Evolutionary conservation across 1,284 basidiomycete species (phyloP).

Genomic region (Malassezia obtusa): DNA sequence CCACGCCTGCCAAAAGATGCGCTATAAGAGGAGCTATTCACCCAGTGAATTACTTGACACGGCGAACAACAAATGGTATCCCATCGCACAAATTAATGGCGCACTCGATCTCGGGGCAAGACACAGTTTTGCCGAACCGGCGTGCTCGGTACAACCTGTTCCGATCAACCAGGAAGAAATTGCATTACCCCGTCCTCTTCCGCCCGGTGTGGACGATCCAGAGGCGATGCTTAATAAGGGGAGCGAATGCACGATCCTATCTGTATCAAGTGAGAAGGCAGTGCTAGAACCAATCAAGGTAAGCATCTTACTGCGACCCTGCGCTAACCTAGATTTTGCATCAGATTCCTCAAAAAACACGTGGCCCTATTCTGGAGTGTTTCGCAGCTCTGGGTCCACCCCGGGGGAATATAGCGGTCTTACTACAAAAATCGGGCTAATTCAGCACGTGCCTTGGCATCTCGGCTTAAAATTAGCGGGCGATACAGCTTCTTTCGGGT

Average conservation of each 20-base stretch:
- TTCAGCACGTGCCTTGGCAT: not conserved
- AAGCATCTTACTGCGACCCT: not conserved
- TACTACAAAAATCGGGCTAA: not conserved
- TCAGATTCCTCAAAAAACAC: not conserved
- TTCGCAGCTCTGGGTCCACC: not conserved
- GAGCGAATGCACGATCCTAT: not conserved
- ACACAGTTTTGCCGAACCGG: not conserved
- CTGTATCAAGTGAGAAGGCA: not conserved
- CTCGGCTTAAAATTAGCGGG: too few species aligned
- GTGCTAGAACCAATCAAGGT: not conserved
- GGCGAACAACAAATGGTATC: slow-evolving; percentile 49
- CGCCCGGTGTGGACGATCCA: slow-evolving; percentile 43
- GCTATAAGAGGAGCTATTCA: slow-evolving; percentile 82
- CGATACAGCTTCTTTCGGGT: too few species aligned
- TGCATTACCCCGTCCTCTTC: not conserved
- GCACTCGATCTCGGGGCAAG: not conserved
- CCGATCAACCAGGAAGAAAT: not conserved
- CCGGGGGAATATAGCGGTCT: not conserved
- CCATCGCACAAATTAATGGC: not conserved
- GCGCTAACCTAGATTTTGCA: not conserved
- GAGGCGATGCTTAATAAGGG: slow-evolving; percentile 54
- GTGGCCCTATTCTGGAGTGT: not conserved
- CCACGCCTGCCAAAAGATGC: slow-evolving; percentile 73
- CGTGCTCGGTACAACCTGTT: not conserved
- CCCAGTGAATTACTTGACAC: slow-evolving; percentile 85